Base-by-base conservation (phyloP, 2,329 filamentous ascomycete genomes). In the Nemania abortiva region DNA sequence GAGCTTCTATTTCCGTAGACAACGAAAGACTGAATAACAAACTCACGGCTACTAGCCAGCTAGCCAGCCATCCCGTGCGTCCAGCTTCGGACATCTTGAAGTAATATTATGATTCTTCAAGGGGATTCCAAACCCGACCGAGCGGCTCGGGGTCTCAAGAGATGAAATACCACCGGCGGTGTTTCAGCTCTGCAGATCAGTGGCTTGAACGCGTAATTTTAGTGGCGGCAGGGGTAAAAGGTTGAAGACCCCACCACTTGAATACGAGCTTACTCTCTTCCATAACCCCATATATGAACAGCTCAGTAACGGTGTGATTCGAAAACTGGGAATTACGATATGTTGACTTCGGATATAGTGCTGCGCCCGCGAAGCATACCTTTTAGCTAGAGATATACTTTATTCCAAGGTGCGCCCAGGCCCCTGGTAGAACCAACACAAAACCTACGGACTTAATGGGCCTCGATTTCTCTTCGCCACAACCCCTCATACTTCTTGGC, bases 181-280 rank as follows among this genome's bases (percentile, higher is more conserved):
- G 64, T 70, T 57, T 70, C 64, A 65, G 64, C 47, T 63, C n/a
- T 45, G 68, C 65, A 61, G 68, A 70, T 70, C 68, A n/a, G 37
- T 22, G 63, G 56, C 52, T 49, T 22, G 45, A 52, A 11, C 57
- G 57, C 62, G 66, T 58, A 34, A 39, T 63, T 61, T 69, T 54
- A 66, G 66, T 66, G 66, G 58, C 53, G 52, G 49, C 45, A 49
- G 20, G 50, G 22, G 18, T 24, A n/a, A 47, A 53, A 53, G 34
- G 24, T 42, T 42, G 45, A 31, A 42, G 20, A 54, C 57, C 63
- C 63, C 66, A 58, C 66, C 27, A 45, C n/a, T 22, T 34, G 18
- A 56, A 63, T 59, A 68, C 59, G 65, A 63, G 59, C 54, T 50
- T 57, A 45, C 24, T 49, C 29, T 34, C 7, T 42, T 27, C 34